Evolutionary conservation across 2,329 filamentous ascomycete genomes (phyloP), one percentile per base, ranked within the genome.

Genomic region (Aspergillus aculeatus): DNA sequence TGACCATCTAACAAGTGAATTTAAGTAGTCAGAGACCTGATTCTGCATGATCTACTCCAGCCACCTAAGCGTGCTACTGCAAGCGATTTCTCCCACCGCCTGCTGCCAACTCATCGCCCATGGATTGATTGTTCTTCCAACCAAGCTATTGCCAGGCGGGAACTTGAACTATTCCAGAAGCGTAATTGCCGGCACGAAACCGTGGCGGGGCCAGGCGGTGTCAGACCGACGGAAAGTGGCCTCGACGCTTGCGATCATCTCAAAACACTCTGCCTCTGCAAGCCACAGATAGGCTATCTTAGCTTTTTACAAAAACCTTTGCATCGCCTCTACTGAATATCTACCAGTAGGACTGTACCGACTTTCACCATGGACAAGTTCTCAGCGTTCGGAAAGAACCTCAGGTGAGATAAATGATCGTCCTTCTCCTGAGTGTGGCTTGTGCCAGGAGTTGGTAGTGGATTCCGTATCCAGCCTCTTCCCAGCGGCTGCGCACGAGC

Each of bases 361-460:
- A 56, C 9, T 31, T 38, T 9, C 58, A 70, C 62, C 65, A 90
- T 90, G 87, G 87, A 90, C 74, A 88, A 89, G 76, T 81, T 90
- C 66, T 82, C 84, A 72, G 85, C 85, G 62, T 88, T 89, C 72
- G 86, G 87, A 71, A 89, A 89, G 82, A 89, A 84, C 77, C 82
- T 90, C 72, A 84, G 83, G 86, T 88, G 78, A 69, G 83, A 71
- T 64, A 53, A 58, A 57, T 38, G 26, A 50, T 51, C 44, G 48
- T 58, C 56, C 52, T 50, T 7, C 38, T 26, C 56, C 29, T 26
- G 32, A 35, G 38, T 44, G 38, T 44, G 38, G 38, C 38, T 44
- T 44, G 38, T 44, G 38, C 38, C 38, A 44, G 38, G 38, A 19
- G 38, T 6, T 19, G 38, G 38, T 44, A 16, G 14, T 50, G 47